Conservation (phyloP, 331 rosid genomes). For the Cydonia oblonga region DNA sequence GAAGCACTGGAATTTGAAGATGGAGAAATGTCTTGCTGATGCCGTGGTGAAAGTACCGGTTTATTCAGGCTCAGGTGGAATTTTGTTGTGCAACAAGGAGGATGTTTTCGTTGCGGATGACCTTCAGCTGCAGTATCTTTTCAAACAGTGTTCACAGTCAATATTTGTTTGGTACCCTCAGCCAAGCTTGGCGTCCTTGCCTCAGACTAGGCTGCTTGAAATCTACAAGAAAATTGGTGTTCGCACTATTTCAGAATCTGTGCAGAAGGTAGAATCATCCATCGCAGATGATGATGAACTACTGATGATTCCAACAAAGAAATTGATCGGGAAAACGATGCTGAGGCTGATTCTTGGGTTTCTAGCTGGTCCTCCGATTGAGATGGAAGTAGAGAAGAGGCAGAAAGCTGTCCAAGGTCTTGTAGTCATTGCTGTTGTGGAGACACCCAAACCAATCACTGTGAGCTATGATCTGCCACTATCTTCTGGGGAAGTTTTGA, state of each 20-base stretch:
- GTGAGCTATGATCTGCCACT: constrained; percentile 32
- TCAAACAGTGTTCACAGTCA: constrained; percentile 10
- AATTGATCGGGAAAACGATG: constrained; percentile 27
- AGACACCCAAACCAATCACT: constrained; percentile 27
- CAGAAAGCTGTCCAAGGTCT: constrained; percentile 37
- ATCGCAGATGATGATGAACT: background rate
- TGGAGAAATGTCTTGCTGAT: constrained; percentile 21
- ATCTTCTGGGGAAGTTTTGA: constrained; percentile 25
- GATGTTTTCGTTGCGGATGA: constrained; percentile 55
- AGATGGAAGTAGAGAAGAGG: constrained; percentile 44
- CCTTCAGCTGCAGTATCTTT: constrained; percentile 51
- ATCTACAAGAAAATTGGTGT: constrained; percentile 48
- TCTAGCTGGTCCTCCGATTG: constrained; percentile 37
- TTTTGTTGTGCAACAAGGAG: constrained; percentile 27
- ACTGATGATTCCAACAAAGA: constrained; percentile 13
- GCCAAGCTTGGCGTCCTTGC: constrained; percentile 19
- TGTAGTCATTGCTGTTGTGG: constrained; percentile 26
- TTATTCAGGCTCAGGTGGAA: constrained; percentile 20
- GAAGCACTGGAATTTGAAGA: constrained; percentile 17
- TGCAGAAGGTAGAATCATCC: constrained; percentile 24
- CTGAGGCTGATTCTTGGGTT: constrained; percentile 53
- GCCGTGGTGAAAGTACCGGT: constrained; percentile 45
- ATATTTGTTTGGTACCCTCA: constrained; percentile 69
- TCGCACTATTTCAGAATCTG: constrained; percentile 38
- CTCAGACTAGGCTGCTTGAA: constrained; percentile 25